Conservation (phyloP, 345 rosid species). For the Gynandropsis gynandra region DNA sequence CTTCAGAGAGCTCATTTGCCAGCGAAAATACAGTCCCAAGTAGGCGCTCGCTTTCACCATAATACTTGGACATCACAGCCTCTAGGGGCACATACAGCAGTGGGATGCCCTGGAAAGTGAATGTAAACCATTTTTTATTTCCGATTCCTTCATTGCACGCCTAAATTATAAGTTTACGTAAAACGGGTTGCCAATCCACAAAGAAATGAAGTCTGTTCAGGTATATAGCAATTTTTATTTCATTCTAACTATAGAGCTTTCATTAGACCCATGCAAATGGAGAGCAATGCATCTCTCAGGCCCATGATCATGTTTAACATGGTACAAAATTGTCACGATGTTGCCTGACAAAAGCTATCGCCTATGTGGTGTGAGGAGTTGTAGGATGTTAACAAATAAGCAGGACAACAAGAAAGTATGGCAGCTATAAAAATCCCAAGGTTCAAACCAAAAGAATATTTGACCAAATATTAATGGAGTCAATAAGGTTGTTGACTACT, state of each 20-base stretch:
- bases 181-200: background rate
- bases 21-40: conserved; percentile 81
- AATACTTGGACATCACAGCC: conserved; percentile 81
- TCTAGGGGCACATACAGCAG: conserved; percentile 85
- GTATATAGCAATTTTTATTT: too few relatives aligned
- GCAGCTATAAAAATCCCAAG: conserved; percentile 5
- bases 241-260: too few relatives aligned
- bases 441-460: background rate
- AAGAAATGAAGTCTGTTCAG: background rate
- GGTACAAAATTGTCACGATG: too few relatives aligned
- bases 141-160: background rate
- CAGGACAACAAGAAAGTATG: too few relatives aligned
- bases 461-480: background rate
- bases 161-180: background rate
- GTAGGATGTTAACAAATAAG: too few relatives aligned
- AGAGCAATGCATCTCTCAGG: too few relatives aligned
- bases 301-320: too few relatives aligned
- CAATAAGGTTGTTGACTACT: conserved; percentile 22
- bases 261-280: too few relatives aligned
- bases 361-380: too few relatives aligned
- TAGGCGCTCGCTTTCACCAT: conserved; percentile 85
- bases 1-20: conserved; percentile 76
- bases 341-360: too few relatives aligned
- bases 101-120: conserved; percentile 61
- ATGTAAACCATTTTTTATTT: background rate